Base-by-base conservation (phyloP, 2,329 filamentous ascomycete species). In the Microdochium nivale region DNA sequence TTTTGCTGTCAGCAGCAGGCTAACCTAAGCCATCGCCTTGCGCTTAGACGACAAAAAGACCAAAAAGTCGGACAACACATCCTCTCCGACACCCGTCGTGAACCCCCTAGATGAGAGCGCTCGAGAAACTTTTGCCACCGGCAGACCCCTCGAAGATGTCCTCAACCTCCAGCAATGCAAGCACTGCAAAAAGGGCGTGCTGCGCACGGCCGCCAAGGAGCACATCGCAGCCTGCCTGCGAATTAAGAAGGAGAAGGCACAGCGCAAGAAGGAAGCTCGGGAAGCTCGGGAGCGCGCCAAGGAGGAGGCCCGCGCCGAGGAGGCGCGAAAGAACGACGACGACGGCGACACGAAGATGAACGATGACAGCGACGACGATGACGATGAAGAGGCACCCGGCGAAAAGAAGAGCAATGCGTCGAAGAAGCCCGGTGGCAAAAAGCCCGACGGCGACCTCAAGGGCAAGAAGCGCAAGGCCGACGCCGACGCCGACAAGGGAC, bases 101-200 rank as follows among this genome's bases (percentile, higher is more conserved):
- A 84, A 84, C 61, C 79, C 82, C 50, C 79, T 96, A 49, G 88
- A 95, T 60, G 84, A 90, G 54, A 81, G 76, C 55, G 83, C 88
- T 14, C 81, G 87, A 59, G 83, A 89, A 54, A 87, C 87, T 3
- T 96, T 96, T 67, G 77, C 83, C 3, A 91, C 86, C 47, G 89
- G 90, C 55, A 83, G 86, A 53, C 90, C 90, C 0, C 78, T 95
- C 58, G 85, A 90, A 60, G 91, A 96, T 62, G 77, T 76, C 52
- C 80, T 87, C 11, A 89, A 95, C 56, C 79, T 89, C 10, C 84
- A 94, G 49, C 79, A 87, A 58, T 99, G 92, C 78, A 96, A 94
- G 66, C 90, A 95, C 66, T 99, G 92, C 73, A 96, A 94, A 70
- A 91, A 95, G 61, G 87, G 87, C 49, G 81, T 96, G 13, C 75